Percentiles rank a stretch among this genome's conserved stretches.
These are phyloP conservation scores for Lathyrus sativus DNA, from an alignment of 306 rosid species.

Conservation along the genomic window DNA sequence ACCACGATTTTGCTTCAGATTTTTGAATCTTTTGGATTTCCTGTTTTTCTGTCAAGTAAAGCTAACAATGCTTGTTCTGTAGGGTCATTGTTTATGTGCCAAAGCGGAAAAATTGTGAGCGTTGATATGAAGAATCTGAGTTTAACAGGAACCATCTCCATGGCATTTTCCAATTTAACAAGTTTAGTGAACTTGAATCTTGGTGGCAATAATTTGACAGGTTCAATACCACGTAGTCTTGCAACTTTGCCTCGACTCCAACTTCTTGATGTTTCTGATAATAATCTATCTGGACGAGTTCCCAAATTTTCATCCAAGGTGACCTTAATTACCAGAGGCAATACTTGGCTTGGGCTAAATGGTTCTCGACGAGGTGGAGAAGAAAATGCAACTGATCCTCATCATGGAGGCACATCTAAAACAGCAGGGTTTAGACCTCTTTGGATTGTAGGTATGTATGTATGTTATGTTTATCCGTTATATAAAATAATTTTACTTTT, in stretches of 20 bases:
- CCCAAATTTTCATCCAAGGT: background rate
- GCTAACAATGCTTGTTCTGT: background rate
- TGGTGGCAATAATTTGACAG: background rate
- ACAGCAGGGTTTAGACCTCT: background rate
- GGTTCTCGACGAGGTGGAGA: background rate
- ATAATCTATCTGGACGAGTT: background rate
- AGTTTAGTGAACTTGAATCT: background rate
- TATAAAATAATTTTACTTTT: too few relatives aligned
- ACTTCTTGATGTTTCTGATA: background rate
- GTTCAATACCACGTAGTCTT: background rate
- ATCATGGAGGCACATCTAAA: background rate
- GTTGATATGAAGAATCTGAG: accelerated
- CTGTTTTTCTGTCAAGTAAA: accelerated
- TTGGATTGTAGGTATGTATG: too few relatives aligned
- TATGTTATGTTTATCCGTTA: too few relatives aligned
- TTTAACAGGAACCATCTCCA: background rate
- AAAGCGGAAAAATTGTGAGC: background rate
- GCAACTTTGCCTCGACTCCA: background rate
- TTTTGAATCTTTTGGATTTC: background rate
- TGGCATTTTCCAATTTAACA: background rate
- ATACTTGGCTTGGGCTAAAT: background rate
- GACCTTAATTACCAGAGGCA: background rate
- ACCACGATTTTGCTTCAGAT: background rate
- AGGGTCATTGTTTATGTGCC: background rate
- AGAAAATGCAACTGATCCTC: background rate